Conservation (phyloP, 139 green algal species). For the Spirogloea muscicola region DNA sequence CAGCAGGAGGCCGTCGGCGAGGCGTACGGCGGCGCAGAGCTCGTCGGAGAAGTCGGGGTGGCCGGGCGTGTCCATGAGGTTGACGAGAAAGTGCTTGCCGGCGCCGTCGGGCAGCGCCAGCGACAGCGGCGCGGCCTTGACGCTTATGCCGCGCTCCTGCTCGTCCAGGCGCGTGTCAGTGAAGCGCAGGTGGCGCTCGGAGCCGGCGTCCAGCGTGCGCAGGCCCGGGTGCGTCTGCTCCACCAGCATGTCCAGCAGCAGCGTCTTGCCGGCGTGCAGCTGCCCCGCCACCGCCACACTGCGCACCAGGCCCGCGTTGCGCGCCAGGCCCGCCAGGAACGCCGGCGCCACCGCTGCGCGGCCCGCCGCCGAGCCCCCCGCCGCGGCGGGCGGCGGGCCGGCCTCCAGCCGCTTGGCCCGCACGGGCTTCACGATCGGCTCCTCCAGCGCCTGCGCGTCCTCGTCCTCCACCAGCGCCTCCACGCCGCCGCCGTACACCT, state of each 20-base stretch:
- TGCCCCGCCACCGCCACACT: slow-evolving; percentile 88
- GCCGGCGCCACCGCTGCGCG: slow-evolving; percentile 30
- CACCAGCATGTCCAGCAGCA: slow-evolving; percentile 96
- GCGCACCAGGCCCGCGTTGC: slow-evolving; percentile 79
- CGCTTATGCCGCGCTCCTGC: slow-evolving; percentile 79
- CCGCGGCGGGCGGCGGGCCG: background rate
- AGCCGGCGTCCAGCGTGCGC: background rate
- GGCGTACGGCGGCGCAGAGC: slow-evolving; percentile 54
- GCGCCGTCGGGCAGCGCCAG: slow-evolving; percentile 74
- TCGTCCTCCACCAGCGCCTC: slow-evolving; percentile 97
- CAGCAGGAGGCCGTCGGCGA: slow-evolving; percentile 51
- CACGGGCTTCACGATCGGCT: slow-evolving; percentile 90
- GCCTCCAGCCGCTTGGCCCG: slow-evolving; percentile 68
- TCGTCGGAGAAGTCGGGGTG: slow-evolving; percentile 99
- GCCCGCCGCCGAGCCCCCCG: no score
- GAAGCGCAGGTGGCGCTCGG: slow-evolving; percentile 71
- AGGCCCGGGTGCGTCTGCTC: slow-evolving; percentile 77
- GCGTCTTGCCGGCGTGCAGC: slow-evolving; percentile 97
- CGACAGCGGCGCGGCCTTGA: slow-evolving; percentile 91
- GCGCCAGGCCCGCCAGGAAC: slow-evolving; percentile 72
- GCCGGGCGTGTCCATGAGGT: slow-evolving; percentile 85
- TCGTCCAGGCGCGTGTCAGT: slow-evolving; percentile 96
- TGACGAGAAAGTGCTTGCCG: slow-evolving; percentile 85
- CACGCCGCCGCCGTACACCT: slow-evolving; percentile 83
- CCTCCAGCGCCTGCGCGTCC: slow-evolving; percentile 93